Evolutionary conservation across 192 early-diverging fungal species (phyloP), one percentile per base, ranked within the genome.

Genomic region (Podila clonocystis): DNA sequence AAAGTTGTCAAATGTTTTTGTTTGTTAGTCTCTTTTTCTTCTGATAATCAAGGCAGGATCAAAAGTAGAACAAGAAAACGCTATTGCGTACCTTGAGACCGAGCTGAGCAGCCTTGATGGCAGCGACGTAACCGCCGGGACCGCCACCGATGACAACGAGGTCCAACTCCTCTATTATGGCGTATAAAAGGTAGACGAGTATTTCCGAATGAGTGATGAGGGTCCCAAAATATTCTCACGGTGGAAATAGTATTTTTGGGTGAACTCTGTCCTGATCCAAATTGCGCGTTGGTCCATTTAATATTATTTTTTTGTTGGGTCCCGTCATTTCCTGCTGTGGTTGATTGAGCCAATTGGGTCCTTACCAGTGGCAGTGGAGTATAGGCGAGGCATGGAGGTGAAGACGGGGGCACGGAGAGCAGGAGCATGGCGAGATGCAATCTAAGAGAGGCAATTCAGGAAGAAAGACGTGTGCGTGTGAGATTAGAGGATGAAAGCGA

Each of bases 71-170:
- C 8, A 48, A 50, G 45, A n/a, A 34, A 50, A 45, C 3, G 11
- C 41, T 24, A 4, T 1, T 24, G 11, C 11, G 4, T 87, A 94
- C 95, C 95, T 99, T 99, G 52, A 97, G 91, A 34, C 98, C 98
- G 31, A 97, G 90, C 85, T 99, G 98, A 55, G 98, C 93, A 79
- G 96, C 96, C 91, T 98, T 98, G 87, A 99, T 98, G 58, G 98
- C 98, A 65, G 96, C 97, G 72, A 97, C 96, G 82, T 99, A 99
- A 67, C 98, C 97, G 69, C 98, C 98, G 50, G 98, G 97, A 13
- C 98, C 98, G 80, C 93, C 97, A 77, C 98, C 98, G 66, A 96
- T 94, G 69, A 96, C 93, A 61, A 94, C 89, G 24, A 93, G 88
- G 72, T 96, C 95, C 72, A 91, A 91, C 83, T 93, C 93, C 62